Base-by-base conservation (phyloP, 768 basidiomycete species). In the Suillus occidentalis region DNA sequence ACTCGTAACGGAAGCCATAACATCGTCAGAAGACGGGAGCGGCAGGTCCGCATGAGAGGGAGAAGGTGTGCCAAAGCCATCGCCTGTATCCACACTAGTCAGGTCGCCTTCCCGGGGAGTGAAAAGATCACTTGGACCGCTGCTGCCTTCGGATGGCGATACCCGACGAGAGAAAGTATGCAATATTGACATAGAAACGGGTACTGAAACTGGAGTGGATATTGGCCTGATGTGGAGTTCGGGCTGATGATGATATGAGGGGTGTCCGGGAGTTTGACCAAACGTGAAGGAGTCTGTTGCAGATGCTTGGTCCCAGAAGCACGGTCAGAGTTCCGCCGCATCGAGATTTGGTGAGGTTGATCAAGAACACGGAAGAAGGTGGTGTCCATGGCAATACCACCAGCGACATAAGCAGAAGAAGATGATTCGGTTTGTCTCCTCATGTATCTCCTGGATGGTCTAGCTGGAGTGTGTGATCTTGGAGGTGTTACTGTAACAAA, bases 71-170 rank as follows among this genome's bases (percentile, higher is more conserved):
- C 25, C 62, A 57, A 59, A 28, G 6, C 28, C 40, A 40, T 58
- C 61, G 22, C 62, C 40, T n/a, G 37, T 31, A 28, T 28, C 36
- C 37, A 34, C 61, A 22, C 55, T n/a, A 60, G 14, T 58, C 34
- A 31, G 10, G 12, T 63, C 62, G 20, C 62, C 62, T 50, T 68
- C 72, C 34, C 68, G 62, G 39, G 82, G 80, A 0, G 80, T 81
- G 69, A 82, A 82, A 66, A 82, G 71, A 18, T 80, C 75, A 60
- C 77, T 78, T 13, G 66, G 58, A 34, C 65, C 37, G 16, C 37
- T 60, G 31, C 40, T 63, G 31, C 55, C 39, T 34, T 59, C 62
- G 14, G 61, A 64, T 13, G 42, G 42, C 18, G 63, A 64, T 39
- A 16, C 57, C 14, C 61, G 34, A 40, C 63, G 63, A 43, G 68